Conservation (phyloP, 768 basidiomycete species). For the Russula foetens region DNA sequence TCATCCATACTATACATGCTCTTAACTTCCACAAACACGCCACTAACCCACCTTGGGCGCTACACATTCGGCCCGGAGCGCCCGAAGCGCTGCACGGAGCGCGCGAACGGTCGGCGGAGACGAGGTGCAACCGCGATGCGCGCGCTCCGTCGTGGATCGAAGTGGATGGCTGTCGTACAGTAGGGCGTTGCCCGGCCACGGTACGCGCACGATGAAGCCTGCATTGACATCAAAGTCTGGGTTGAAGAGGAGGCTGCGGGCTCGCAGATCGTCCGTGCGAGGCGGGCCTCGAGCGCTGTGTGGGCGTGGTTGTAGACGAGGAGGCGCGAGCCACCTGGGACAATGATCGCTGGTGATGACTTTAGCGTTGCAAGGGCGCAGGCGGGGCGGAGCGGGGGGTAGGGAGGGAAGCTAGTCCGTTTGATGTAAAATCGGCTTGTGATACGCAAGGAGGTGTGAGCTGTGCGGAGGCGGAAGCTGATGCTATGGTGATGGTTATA, state of each 20-base stretch:
- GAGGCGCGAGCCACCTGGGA: constrained; percentile 82
- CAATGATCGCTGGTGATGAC: constrained; percentile 50
- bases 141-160: constrained; percentile 87
- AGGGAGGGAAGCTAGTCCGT: constrained; percentile 86
- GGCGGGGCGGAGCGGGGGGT: constrained; percentile 45
- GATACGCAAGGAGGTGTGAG: constrained; percentile 11
- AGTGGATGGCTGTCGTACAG: constrained; percentile 86
- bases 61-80: constrained; percentile 42
- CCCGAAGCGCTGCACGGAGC: constrained; percentile 36
- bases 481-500: not conserved
- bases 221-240: constrained; percentile 92
- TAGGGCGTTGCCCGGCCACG: constrained; percentile 68
- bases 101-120: constrained; percentile 43
- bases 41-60: constrained; percentile 35
- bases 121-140: constrained; percentile 21
- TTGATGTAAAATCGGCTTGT: constrained; percentile 69
- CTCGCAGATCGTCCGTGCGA: constrained; percentile 53
- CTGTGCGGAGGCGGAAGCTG: too few species aligned
- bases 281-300: constrained; percentile 57
- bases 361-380: constrained; percentile 50
- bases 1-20: constrained; percentile 93
- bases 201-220: constrained; percentile 74
- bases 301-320: constrained; percentile 73
- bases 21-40: constrained; percentile 79
- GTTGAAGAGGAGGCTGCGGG: constrained; percentile 78